These are phyloP conservation scores for Physaria fendleri DNA, from an alignment of 345 rosid genomes.

Conservation along the genomic window DNA sequence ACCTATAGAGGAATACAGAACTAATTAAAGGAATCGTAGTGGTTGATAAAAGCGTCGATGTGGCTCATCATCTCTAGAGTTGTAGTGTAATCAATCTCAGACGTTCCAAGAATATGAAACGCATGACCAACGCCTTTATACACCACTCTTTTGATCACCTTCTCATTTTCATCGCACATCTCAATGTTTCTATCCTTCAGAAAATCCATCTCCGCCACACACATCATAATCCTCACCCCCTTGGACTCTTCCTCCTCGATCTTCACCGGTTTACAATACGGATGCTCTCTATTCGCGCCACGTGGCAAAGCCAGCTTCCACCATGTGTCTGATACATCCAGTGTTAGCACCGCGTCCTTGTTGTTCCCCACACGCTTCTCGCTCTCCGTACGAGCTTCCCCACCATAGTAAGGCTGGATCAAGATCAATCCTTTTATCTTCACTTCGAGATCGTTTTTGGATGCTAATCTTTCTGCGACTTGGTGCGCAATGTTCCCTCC, in stretches of 20 bases:
- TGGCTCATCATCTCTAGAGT: conserved; percentile 51
- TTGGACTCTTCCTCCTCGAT: conserved; percentile 1
- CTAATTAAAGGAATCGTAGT: conserved; percentile 4
- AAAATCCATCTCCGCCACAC: conserved; percentile 63
- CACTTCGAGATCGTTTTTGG: not conserved
- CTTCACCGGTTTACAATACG: conserved; percentile 55
- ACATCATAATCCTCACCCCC: conserved; percentile 41
- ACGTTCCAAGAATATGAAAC: conserved; percentile 62
- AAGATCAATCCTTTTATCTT: conserved; percentile 41
- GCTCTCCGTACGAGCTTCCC: conserved; percentile 45
- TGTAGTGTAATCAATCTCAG: conserved; percentile 43
- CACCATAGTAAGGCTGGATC: conserved; percentile 63
- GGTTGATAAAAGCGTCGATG: conserved; percentile 39
- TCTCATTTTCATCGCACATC: conserved; percentile 38
- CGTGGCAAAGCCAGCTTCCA: conserved; percentile 69
- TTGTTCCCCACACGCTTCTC: conserved; percentile 45
- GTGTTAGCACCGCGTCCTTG: conserved; percentile 38
- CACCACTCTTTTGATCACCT: conserved; percentile 41
- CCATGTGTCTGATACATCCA: conserved; percentile 56
- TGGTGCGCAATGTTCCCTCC: conserved; percentile 62
- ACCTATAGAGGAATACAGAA: no score
- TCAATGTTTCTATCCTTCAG: conserved; percentile 59
- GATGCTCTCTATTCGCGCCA: conserved; percentile 62
- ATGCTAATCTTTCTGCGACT: conserved; percentile 33
- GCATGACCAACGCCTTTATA: conserved; percentile 80